Base-by-base conservation (phyloP, 192 early-diverging fungal genomes). In the Coemansia sp. region DNA sequence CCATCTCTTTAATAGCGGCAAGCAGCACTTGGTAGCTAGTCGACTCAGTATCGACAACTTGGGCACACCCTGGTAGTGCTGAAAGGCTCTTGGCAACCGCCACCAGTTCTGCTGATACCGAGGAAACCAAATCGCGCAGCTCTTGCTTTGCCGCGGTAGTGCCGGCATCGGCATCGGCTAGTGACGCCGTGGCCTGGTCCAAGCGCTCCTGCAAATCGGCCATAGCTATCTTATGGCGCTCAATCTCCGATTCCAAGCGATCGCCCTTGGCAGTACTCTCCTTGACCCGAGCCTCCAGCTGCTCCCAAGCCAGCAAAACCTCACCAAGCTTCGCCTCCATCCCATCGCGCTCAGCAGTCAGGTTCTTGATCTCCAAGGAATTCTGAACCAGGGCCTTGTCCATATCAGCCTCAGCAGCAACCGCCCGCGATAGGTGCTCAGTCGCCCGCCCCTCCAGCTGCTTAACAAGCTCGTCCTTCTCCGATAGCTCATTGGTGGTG, bases 381-480 rank as follows among this genome's bases (percentile, higher is more conserved):
- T 34, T 59, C 25, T 61, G 47, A 1, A 35, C 41, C 18, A 38
- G 31, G 0, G 45, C 64, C 31, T 62, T n/a, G 2, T 73, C 59
- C 41, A 70, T 41, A 20, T 66, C 61, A 3, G 41, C 13, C 65
- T 67, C 52, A 35, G 71, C 68, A 13, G 52, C 48, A 23, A 26
- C 36, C 13, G 65, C 61, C 3, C 57, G 57, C 10, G 53, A 58
- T 16, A 52, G 36, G 5, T 74, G 56, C 21, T 62, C 58, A 5
- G 65, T 26, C 9, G 58, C 66, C 3, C 39, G 34, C 36, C 45
- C 37, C 34, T 71, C 59, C 18, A 66, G 31, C 36, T 62, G 48
- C 68, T 73, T 52, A 35, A 76, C 14, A 0, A 65, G 25, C 11
- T 66, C 68, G 35, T 82, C 79, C 60, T 73, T 82, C 20, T 82